Conservation (phyloP, 805 yeast genomes). For the Saccharomycopsis javanensis region DNA sequence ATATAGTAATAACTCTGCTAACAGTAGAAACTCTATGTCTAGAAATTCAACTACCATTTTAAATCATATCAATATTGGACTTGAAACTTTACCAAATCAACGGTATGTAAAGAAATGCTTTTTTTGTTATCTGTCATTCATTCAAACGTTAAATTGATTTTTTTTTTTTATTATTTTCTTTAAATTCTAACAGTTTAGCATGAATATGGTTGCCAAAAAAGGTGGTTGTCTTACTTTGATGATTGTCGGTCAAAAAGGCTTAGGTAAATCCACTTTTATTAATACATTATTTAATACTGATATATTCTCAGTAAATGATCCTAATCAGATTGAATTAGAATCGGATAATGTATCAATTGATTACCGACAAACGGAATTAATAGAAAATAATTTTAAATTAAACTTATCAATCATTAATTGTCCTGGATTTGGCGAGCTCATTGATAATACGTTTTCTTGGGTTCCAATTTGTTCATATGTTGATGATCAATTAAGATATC, state of each 20-base stretch:
- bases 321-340: not conserved
- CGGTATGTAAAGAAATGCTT: not conserved
- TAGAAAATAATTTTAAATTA: conserved; percentile 50
- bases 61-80: conserved; percentile 2
- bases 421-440: conserved; percentile 65
- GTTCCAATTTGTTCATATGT: conserved; percentile 59
- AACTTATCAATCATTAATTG: conserved; percentile 61
- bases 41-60: not conserved
- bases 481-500: conserved; percentile 66
- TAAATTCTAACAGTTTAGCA: conserved; percentile 4
- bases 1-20: not conserved
- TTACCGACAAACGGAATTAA: conserved; percentile 30
- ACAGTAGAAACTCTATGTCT: not conserved
- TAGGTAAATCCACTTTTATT: conserved; percentile 66
- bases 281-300: conserved; percentile 77
- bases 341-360: not conserved
- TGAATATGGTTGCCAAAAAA: conserved; percentile 13
- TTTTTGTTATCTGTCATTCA: too few relatives aligned
- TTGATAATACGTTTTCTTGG: conserved; percentile 61
- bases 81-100: conserved; percentile 10
- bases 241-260: conserved; percentile 85
- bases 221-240: conserved; percentile 56
- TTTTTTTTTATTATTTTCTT: not conserved
- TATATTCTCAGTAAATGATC: conserved; percentile 34
- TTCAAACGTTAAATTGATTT: too few relatives aligned